Evolutionary conservation across 768 basidiomycete genomes (phyloP).

Genomic region (Collybia sordida): DNA sequence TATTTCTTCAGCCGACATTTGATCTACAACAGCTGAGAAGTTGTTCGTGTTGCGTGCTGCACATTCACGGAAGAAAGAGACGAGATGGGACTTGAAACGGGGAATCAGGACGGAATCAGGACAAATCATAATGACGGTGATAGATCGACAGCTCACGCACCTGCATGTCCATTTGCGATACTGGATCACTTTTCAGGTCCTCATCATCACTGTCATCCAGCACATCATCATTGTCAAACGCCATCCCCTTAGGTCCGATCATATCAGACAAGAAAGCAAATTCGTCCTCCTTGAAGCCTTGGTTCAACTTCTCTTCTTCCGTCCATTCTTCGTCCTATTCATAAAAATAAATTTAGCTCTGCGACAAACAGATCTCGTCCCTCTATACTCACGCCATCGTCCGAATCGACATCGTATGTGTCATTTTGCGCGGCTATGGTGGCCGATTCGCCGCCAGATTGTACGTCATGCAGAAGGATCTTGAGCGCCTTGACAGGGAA

Average conservation of each 20-base stretch:
- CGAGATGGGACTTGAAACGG: constrained; percentile 56
- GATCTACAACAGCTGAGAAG: constrained; percentile 63
- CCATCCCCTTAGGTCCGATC: constrained; percentile 70
- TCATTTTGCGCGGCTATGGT: constrained; percentile 56
- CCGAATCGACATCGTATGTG: constrained; percentile 60
- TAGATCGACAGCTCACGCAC: constrained; percentile 25
- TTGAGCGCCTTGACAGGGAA: constrained; percentile 96
- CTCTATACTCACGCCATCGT: constrained; percentile 63
- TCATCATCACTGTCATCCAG: constrained; percentile 78
- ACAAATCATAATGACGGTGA: not conserved
- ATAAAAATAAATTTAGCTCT: constrained; percentile 3
- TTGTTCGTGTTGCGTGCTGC: constrained; percentile 59
- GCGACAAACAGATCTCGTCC: not conserved
- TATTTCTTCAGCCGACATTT: constrained; percentile 71
- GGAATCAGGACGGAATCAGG: no score
- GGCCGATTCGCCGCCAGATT: constrained; percentile 74
- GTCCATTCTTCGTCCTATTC: constrained; percentile 90
- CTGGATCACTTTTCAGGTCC: constrained; percentile 82
- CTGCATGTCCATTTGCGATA: constrained; percentile 85
- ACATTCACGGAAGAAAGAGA: constrained; percentile 69
- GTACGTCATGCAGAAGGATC: constrained; percentile 80
- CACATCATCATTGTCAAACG: constrained; percentile 78
- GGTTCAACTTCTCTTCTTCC: constrained; percentile 74
- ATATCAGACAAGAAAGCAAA: constrained; percentile 83
- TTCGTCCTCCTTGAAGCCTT: constrained; percentile 67